These are phyloP conservation scores for Botrytis pseudocinerea DNA, from an alignment of 2,329 filamentous ascomycete genomes.

Conservation along the genomic window DNA sequence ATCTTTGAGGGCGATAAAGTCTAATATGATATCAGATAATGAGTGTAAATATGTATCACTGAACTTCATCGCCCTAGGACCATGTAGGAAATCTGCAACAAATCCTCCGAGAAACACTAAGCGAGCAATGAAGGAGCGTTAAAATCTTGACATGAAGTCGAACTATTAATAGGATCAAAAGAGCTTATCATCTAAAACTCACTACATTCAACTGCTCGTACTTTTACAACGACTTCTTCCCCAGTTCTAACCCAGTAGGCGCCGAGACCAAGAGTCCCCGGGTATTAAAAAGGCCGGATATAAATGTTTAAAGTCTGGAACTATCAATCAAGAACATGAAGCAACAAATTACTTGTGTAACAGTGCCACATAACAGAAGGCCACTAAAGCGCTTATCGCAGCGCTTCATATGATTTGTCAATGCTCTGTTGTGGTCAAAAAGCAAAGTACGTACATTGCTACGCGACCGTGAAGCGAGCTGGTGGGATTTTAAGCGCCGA, in stretches of 20 bases:
- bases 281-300: not conserved
- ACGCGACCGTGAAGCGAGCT: not conserved
- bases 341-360: not conserved
- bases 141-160: not conserved
- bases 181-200: not conserved
- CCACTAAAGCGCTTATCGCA: not conserved
- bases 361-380: not conserved
- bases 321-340: not conserved
- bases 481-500: not conserved
- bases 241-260: not conserved
- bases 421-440: not conserved
- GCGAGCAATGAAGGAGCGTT: not conserved
- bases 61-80: not conserved
- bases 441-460: not conserved
- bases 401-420: not conserved
- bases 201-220: accelerated
- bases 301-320: not conserved
- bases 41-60: not conserved
- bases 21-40: not conserved
- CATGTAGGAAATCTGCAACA: not conserved
- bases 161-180: not conserved
- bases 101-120: too few relatives aligned
- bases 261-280: not conserved
- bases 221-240: not conserved
- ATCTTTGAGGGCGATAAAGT: not conserved